Base-by-base conservation (phyloP, 2,329 filamentous ascomycete genomes). In the Leptographium wingfieldii region DNA sequence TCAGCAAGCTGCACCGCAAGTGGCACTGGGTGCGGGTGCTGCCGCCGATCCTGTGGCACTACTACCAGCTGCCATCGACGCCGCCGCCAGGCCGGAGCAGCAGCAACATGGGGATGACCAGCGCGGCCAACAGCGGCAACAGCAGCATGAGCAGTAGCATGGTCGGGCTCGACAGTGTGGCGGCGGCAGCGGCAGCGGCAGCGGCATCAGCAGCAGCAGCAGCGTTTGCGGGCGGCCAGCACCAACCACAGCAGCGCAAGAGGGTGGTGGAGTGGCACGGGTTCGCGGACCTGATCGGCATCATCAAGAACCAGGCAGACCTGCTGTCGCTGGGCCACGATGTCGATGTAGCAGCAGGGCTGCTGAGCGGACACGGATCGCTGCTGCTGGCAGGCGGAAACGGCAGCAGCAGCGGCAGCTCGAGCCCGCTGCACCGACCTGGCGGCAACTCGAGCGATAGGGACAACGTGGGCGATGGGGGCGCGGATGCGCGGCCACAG, bases 1-100 rank as follows among this genome's bases (percentile, higher is more conserved):
- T 96, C 62, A 87, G 83, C 72, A 94, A 95, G 73, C 83, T 96
- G 51, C 81, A 86, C 64, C 78, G 83, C 63, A 92, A 90, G 70
- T 95, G 90, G 90, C 86, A 85, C 58, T 96, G 90, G 90, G 82
- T 96, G 58, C 82, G 87, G 63, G 84, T 94, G 52, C 80, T 96
- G 70, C 80, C 87, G 51, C 90, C 92, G 0, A 84, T 95, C 40
- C 73, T 95, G 19, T 96, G 90, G 89, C 83, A 86, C 65, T 94
- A 90, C 69, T 76, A 66, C 52, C 31, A 63, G 9, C 71, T 40
- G 65, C 69, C 29, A 61, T 38, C 5, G 25, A 52, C 49, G 49
- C 49, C 49, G 49, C 49, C 51, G 48, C 27, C 14, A 35, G 29
- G 51, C 56, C 10, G 72, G 57, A 74, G 75, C 27, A 74, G 76